Evolutionary conservation across 306 rosid species (phyloP), one percentile per base, ranked within the genome.

Genomic region (Nissolia schottii): DNA sequence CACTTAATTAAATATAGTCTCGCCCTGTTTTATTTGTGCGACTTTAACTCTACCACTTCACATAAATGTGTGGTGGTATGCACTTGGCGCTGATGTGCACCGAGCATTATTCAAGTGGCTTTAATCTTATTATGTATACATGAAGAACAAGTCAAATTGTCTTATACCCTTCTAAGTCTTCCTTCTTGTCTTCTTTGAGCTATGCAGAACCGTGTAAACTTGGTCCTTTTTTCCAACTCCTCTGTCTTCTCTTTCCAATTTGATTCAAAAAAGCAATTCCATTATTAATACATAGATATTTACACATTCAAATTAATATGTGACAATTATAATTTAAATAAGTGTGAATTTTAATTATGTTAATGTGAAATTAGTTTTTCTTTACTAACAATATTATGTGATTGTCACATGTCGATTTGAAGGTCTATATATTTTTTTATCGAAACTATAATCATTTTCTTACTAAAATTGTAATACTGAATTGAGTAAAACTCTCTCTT

Each of bases 71-170:
- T n/a, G 51, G 51, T 15, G 10, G 49, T 45, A 5, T n/a, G n/a
- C 19, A 45, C 20, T n/a, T n/a, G 43, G 43, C 2, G 14, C 43
- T 7, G 1, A 7, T 9, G 9, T 12, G 11, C 43, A 37, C 43
- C 43, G 11, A 37, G n/a, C 13, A 37, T 37, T 37, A 37, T 37
- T 8, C 43, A 37, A 37, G 43, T 37, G 8, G 43, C 11, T 37
- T 37, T 55, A 35, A 48, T 53, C 38, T 16, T 4, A 2, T 6
- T 20, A 3, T 18, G 11, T 32, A 40, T 67, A n/a, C n/a, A n/a
- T n/a, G n/a, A n/a, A n/a, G 28, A 51, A 63, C 71, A 46, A 76
- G 77, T 76, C 80, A 73, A 76, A 8, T 64, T 81, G 83, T 78
- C 77, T 16, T 27, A 65, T 57, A 46, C 43, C 18, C 13, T 54